Evolutionary conservation across 1,284 basidiomycete species (phyloP).

Genomic region (Pyrrhoderma lamaoense): DNA sequence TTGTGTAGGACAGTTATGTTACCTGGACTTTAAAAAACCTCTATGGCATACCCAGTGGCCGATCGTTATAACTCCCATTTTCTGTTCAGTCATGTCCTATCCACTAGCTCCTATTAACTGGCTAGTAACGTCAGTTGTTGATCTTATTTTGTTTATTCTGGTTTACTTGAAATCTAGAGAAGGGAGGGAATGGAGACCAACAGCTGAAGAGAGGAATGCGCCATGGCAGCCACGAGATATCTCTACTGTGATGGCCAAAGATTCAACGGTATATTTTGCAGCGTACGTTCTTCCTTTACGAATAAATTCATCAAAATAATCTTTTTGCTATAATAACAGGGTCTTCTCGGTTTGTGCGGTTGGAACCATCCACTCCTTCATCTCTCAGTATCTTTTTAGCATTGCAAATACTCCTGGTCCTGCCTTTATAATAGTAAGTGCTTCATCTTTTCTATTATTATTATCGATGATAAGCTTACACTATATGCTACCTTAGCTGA

Average conservation of each 20-base stretch:
- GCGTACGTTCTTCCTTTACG: neutral
- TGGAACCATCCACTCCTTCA: neutral
- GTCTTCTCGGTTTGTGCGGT: conserved; percentile 4
- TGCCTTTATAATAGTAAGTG: too few relatives aligned
- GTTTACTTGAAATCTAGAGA: neutral
- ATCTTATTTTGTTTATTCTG: conserved; percentile 1
- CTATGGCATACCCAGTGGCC: too few relatives aligned
- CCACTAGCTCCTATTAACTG: neutral
- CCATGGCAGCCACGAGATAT: neutral
- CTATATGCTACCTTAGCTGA: too few relatives aligned
- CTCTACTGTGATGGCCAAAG: neutral
- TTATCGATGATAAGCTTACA: too few relatives aligned
- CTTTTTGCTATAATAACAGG: neutral
- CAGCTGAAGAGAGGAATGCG: neutral
- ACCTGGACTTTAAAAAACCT: too few relatives aligned
- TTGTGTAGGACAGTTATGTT: too few relatives aligned
- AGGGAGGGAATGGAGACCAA: too few relatives aligned
- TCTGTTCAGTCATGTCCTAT: too few relatives aligned
- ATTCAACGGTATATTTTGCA: conserved; percentile 1
- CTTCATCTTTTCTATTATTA: too few relatives aligned
- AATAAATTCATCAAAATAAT: neutral
- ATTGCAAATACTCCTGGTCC: neutral
- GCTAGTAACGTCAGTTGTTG: neutral
- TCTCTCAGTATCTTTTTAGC: neutral
- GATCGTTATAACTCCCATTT: too few relatives aligned